phyloP scores from a whole-genome alignment of 345 rosid genomes.

The Eucalyptus polybractea region DNA sequence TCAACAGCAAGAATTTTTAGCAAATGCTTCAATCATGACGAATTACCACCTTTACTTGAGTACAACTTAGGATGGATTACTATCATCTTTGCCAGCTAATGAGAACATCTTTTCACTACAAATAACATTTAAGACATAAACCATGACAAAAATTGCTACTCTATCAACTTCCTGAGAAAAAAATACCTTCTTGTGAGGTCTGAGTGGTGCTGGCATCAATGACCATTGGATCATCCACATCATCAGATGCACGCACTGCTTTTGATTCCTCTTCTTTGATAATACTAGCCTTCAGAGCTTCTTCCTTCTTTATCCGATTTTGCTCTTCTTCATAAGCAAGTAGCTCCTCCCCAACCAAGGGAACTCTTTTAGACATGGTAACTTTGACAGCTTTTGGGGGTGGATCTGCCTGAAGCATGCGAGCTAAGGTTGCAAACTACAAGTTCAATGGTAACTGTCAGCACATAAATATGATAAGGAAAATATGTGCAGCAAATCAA shows the following conservation, averaged over 20 bases:
- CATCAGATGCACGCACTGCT: conserved; percentile 43
- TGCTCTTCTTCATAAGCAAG: conserved; percentile 97
- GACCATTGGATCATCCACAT: conserved; percentile 71
- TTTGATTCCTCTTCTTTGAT: conserved; percentile 82
- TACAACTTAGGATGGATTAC: neutral
- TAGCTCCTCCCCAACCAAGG: conserved; percentile 95
- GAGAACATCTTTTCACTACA: neutral
- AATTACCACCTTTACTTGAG: neutral
- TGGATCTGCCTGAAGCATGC: conserved; percentile 97
- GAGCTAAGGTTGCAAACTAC: conserved; percentile 93
- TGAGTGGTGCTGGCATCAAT: conserved; percentile 44
- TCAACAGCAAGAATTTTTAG: neutral
- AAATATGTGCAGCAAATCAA: neutral
- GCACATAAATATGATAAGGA: neutral
- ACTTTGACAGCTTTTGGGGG: conserved; percentile 98
- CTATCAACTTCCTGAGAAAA: neutral
- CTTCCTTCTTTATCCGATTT: conserved; percentile 75
- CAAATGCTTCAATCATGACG: neutral
- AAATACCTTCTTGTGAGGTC: conserved; percentile 51
- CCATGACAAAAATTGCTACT: neutral
- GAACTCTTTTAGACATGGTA: conserved; percentile 88
- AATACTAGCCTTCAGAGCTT: conserved; percentile 77
- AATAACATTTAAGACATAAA: neutral
- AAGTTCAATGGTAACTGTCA: neutral
- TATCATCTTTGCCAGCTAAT: neutral